Conservation (phyloP, 306 rosid species). For the Fagus crenata region DNA sequence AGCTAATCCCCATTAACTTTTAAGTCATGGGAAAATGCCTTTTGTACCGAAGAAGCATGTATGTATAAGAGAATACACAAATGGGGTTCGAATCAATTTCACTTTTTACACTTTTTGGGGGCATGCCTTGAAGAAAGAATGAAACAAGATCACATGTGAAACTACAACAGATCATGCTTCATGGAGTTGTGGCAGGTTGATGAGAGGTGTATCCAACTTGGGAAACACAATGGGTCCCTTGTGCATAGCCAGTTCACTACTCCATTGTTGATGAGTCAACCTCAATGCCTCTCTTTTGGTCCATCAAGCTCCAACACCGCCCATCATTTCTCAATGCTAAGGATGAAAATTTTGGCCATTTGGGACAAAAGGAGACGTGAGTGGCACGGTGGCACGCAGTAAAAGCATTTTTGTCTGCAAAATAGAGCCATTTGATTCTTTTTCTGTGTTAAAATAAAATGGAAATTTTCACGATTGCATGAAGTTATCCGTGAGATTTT, state of each 20-base stretch:
- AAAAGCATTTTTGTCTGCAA: constrained; percentile 59
- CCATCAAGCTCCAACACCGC: constrained; percentile 53
- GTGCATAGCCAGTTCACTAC: constrained; percentile 44
- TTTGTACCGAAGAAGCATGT: constrained; percentile 42
- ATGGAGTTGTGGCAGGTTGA: constrained; percentile 43
- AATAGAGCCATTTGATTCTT: constrained; percentile 5
- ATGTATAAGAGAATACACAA: background rate
- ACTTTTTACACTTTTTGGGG: constrained; percentile 23
- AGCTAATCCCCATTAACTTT: constrained; percentile 31
- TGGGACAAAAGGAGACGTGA: constrained; percentile 29
- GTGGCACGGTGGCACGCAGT: constrained; percentile 64
- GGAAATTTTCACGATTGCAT: constrained; percentile 37
- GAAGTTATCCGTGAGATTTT: constrained; percentile 36
- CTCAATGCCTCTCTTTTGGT: constrained; percentile 51
- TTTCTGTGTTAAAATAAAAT: constrained; percentile 6
- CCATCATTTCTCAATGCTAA: constrained; percentile 54
- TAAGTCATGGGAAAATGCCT: constrained; percentile 34
- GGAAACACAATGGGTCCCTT: constrained; percentile 81
- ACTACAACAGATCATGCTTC: constrained; percentile 15
- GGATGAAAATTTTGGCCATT: constrained; percentile 18
- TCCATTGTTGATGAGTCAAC: constrained; percentile 64
- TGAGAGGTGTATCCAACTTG: constrained; percentile 44
- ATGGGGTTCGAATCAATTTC: constrained; percentile 9
- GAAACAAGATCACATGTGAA: constrained; percentile 37
- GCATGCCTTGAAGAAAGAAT: constrained; percentile 37